Conservation (phyloP, 352 stramenopile species). For the Phytophthora pisi region DNA sequence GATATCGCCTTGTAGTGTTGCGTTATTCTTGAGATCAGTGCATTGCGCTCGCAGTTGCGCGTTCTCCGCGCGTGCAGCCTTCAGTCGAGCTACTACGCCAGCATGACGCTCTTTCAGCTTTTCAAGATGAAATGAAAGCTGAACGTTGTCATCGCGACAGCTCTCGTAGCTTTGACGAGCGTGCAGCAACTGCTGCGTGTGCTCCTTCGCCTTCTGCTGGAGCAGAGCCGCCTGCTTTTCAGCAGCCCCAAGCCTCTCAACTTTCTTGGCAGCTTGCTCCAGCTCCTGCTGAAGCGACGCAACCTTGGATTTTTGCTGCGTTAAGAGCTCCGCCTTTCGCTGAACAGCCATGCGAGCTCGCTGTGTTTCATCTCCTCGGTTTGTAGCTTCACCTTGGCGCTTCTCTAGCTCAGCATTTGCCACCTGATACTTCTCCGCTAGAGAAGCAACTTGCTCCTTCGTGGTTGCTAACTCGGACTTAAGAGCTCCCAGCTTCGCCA, state of each 20-base stretch:
- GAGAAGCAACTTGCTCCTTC: conserved; percentile 35
- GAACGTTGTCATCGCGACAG: conserved; percentile 40
- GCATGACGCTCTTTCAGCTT: conserved; percentile 37
- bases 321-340: conserved; percentile 57
- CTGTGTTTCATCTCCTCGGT: conserved; percentile 33
- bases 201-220: conserved; percentile 51
- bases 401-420: conserved; percentile 39
- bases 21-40: conserved; percentile 23
- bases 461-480: conserved; percentile 38
- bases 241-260: conserved; percentile 23
- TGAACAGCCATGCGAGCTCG: conserved; percentile 45
- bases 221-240: conserved; percentile 36
- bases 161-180: conserved; percentile 38
- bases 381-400: conserved; percentile 25
- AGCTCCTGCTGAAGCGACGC: conserved; percentile 36
- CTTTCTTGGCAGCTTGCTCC: conserved; percentile 27
- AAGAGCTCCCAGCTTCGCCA: conserved; percentile 31
- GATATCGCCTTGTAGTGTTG: background rate
- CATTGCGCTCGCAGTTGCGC: conserved; percentile 34
- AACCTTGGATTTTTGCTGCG: conserved; percentile 44
- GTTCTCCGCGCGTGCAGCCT: conserved; percentile 47
- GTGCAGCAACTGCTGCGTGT: conserved; percentile 41
- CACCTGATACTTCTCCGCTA: conserved; percentile 45
- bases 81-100: conserved; percentile 34
- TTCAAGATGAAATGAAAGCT: conserved; percentile 43